These are phyloP conservation scores for Eutrema heterophyllum DNA, from an alignment of 345 rosid species.

Conservation along the genomic window DNA sequence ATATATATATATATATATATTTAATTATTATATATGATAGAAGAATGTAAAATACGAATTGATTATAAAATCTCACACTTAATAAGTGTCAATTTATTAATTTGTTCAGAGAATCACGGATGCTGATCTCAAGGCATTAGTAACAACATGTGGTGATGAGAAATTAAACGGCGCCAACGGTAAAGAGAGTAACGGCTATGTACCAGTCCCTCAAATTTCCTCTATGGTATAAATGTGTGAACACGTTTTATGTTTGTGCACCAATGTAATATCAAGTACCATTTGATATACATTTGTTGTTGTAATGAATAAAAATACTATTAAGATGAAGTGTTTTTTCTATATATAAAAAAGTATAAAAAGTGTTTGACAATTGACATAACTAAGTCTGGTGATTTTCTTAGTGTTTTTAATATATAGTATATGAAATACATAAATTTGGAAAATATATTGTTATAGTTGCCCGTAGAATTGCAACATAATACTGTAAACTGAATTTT, in stretches of 20 bases:
- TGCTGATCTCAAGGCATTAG: constrained; percentile 16
- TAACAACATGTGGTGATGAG: neutral
- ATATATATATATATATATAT: too few relatives aligned
- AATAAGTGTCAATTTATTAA: neutral
- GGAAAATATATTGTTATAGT: too few relatives aligned
- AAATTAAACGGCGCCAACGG: neutral
- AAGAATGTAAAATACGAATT: neutral
- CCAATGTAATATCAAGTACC: neutral
- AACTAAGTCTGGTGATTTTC: too few relatives aligned
- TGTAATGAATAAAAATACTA: too few relatives aligned
- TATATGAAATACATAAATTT: too few relatives aligned
- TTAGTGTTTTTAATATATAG: too few relatives aligned
- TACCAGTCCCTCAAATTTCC: constrained; percentile 3
- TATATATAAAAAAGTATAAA: too few relatives aligned
- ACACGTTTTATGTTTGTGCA: neutral
- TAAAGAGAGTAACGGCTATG: neutral
- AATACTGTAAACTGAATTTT: too few relatives aligned
- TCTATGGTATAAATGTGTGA: constrained; percentile 6
- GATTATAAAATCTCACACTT: neutral
- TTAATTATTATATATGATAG: neutral
- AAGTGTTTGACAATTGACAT: too few relatives aligned
- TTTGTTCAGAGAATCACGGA: constrained; percentile 25
- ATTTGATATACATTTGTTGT: neutral
- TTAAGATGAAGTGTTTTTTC: too few relatives aligned
- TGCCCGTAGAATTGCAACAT: too few relatives aligned